A percentile compares a stretch with the other conserved stretches of the same genome.
phyloP scores from a whole-genome alignment of 2,329 filamentous ascomycete species.

The Albifimbria verrucaria region DNA sequence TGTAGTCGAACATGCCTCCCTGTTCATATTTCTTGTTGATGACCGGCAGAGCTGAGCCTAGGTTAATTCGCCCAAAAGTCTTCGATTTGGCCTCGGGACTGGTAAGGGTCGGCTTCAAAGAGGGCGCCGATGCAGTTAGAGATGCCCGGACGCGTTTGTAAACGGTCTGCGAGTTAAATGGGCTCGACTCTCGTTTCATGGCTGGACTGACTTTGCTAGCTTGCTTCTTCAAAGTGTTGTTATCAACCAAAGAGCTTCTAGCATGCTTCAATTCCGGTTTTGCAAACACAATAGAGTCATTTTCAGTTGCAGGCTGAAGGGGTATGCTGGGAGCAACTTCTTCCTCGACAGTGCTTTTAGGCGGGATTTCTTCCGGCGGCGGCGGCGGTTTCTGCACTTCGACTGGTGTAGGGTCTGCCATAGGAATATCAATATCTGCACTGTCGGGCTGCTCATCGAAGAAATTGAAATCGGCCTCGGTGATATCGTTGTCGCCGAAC shows the following conservation, averaged over 20 bases:
- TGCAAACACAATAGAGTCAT: slow-evolving; percentile 43
- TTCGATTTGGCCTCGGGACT: slow-evolving; percentile 32
- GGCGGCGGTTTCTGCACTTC: slow-evolving; percentile 6
- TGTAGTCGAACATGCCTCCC: slow-evolving; percentile 50
- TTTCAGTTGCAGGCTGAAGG: slow-evolving; percentile 13
- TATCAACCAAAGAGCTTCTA: slow-evolving; percentile 48
- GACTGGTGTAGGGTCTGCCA: slow-evolving; percentile 17
- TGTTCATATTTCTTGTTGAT: slow-evolving; percentile 59
- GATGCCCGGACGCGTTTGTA: slow-evolving; percentile 56
- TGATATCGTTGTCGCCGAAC: slow-evolving; percentile 72
- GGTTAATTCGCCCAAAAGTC: slow-evolving; percentile 52
- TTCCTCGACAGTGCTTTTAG: slow-evolving; percentile 9
- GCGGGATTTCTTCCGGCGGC: slow-evolving; percentile 10
- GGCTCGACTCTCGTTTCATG: slow-evolving; percentile 52
- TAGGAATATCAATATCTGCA: slow-evolving; percentile 32
- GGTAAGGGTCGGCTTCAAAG: slow-evolving; percentile 13
- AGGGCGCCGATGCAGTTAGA: slow-evolving; percentile 20
- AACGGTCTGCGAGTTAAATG: slow-evolving; percentile 55
- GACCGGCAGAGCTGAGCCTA: slow-evolving; percentile 49
- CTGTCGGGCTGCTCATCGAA: slow-evolving; percentile 63
- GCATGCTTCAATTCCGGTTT: slow-evolving; percentile 59
- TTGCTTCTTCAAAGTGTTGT: slow-evolving; percentile 26
- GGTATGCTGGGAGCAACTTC: too few relatives aligned
- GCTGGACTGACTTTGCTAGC: slow-evolving; percentile 23
- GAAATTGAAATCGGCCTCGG: slow-evolving; percentile 80